phyloP scores from a whole-genome alignment of 306 rosid genomes.

The Prosopis cineraria region DNA sequence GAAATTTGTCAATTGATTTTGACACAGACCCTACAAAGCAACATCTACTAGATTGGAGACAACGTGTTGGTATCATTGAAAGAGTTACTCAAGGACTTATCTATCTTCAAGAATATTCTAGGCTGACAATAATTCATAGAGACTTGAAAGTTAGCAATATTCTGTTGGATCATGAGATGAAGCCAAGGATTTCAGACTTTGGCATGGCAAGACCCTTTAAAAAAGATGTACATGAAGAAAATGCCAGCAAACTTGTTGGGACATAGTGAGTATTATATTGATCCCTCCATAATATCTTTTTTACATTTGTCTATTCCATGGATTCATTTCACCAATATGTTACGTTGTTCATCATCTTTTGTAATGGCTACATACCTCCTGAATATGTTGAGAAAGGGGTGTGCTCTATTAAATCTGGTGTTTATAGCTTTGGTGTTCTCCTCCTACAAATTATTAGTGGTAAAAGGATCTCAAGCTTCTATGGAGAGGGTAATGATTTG shows the following conservation, averaged over 20 bases:
- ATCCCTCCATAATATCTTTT: not conserved
- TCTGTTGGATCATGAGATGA: conserved; percentile 35
- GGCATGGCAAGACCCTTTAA: conserved; percentile 59
- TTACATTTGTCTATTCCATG: too few relatives aligned
- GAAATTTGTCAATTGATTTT: not conserved
- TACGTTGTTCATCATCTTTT: not conserved
- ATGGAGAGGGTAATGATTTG: conserved; percentile 29
- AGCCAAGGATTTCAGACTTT: conserved; percentile 59
- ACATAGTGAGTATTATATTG: conserved; percentile 37
- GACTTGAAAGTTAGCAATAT: conserved; percentile 32
- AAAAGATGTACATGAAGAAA: conserved; percentile 40
- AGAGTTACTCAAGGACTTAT: conserved; percentile 48
- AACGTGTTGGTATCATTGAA: conserved; percentile 39
- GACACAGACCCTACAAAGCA: conserved; percentile 27
- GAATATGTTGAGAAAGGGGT: conserved; percentile 17
- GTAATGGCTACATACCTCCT: conserved; percentile 38
- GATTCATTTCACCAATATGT: not conserved
- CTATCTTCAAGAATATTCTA: conserved; percentile 51
- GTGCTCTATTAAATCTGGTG: conserved; percentile 39
- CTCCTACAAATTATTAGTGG: conserved; percentile 53
- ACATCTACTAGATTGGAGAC: conserved; percentile 30
- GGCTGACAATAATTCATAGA: conserved; percentile 37
- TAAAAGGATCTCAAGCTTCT: not conserved
- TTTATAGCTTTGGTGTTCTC: conserved; percentile 49
- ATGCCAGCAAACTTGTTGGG: conserved; percentile 46